Conservation (phyloP, 495 filamentous ascomycete species). For the Hamigera avellanea region DNA sequence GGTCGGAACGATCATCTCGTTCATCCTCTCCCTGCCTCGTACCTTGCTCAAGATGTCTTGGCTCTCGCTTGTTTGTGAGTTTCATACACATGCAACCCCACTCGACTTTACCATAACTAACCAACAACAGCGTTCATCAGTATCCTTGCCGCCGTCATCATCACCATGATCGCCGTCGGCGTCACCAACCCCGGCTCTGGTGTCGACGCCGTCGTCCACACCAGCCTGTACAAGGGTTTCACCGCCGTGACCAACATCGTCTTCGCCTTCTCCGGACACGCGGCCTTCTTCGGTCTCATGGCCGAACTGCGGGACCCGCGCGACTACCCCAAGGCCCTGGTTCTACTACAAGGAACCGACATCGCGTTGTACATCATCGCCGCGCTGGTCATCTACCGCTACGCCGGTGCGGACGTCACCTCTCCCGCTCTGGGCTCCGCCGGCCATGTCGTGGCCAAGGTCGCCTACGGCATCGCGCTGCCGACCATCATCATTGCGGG, state of each 20-base stretch:
- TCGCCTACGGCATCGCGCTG: conserved; percentile 65
- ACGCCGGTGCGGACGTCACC: conserved; percentile 51
- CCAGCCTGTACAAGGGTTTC: conserved; percentile 27
- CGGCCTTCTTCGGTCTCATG: conserved; percentile 66
- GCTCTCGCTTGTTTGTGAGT: conserved; percentile 51
- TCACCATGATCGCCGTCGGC: conserved; percentile 60
- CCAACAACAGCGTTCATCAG: conserved; percentile 46
- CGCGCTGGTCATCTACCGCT: conserved; percentile 52
- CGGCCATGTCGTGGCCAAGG: conserved; percentile 48
- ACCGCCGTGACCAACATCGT: conserved; percentile 34
- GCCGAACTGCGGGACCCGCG: conserved; percentile 60
- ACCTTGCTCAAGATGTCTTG: conserved; percentile 51
- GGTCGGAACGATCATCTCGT: conserved; percentile 52
- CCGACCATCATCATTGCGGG: conserved; percentile 53
- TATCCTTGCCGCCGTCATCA: conserved; percentile 55
- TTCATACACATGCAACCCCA: no score
- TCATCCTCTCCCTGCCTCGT: conserved; percentile 54
- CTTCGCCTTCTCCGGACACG: conserved; percentile 47
- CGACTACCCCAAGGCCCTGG: conserved; percentile 57
- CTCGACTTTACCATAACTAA: no score
- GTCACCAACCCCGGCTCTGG: conserved; percentile 20
- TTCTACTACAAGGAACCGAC: conserved; percentile 50
- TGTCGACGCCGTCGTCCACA: conserved; percentile 18
- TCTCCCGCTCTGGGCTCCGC: conserved; percentile 67
- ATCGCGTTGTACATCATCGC: conserved; percentile 50